Evolutionary conservation across 2,329 filamentous ascomycete genomes (phyloP).

Genomic region (Bipolaris bicolor): DNA sequence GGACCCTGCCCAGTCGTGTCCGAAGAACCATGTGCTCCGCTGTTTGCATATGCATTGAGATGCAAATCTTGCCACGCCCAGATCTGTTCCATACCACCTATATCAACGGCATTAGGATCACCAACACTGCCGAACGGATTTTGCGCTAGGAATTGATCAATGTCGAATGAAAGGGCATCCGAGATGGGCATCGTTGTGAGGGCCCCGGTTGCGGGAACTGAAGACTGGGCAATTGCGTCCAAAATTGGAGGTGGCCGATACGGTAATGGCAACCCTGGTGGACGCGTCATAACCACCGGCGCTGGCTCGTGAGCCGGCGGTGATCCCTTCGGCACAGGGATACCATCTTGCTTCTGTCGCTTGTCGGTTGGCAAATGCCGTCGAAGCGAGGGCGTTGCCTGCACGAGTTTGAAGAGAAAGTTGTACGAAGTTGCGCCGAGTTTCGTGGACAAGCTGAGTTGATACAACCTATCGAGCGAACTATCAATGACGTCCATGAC

Average conservation of each 20-base stretch:
- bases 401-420: slow-evolving; percentile 41
- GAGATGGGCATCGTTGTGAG: slow-evolving; percentile 8
- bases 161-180: slow-evolving; percentile 34
- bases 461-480: slow-evolving; percentile 39
- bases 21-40: neutral
- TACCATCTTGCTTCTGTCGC: slow-evolving; percentile 21
- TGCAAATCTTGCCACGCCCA: slow-evolving; percentile 43
- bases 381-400: slow-evolving; percentile 34
- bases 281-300: neutral
- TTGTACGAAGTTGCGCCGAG: slow-evolving; percentile 39
- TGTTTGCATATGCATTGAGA: slow-evolving; percentile 23
- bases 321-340: neutral
- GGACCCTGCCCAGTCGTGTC: neutral
- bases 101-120: slow-evolving; percentile 22
- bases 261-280: neutral
- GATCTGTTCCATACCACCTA: slow-evolving; percentile 42
- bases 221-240: neutral
- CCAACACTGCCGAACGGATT: slow-evolving; percentile 30
- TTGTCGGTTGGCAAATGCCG: slow-evolving; percentile 21
- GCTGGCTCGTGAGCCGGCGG: slow-evolving; percentile 1
- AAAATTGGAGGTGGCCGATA: neutral
- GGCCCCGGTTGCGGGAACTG: neutral
- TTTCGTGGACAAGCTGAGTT: slow-evolving; percentile 38
- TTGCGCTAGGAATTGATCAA: slow-evolving; percentile 39
- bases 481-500: slow-evolving; percentile 50